A percentile compares a stretch with the other conserved stretches of the same genome.
phyloP scores from a whole-genome alignment of 176 grass and related monocot genomes.

The sorghum (Sorghum bicolor) region Sorghum_bicolor_NCBIv3 NC_012873.2:55428501-55429000 shows the following conservation, averaged over 20 bases:
- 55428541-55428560: slow-evolving; percentile 90
- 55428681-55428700: slow-evolving; percentile 96
- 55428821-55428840: neutral
- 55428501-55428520: slow-evolving; percentile 96
- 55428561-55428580: slow-evolving; percentile 89
- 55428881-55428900: neutral
- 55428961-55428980: neutral
- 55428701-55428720: slow-evolving; percentile 98
- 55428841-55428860: neutral
- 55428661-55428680: slow-evolving; percentile 99
- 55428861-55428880: neutral
- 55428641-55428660: slow-evolving; percentile 98
- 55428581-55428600: slow-evolving; percentile 96
- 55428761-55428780: neutral
- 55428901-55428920: neutral
- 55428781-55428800: neutral
- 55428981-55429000: neutral
- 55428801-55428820: neutral
- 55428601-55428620: slow-evolving; percentile 99
- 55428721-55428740: slow-evolving; percentile 31
- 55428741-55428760: slow-evolving; percentile 1
- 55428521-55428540: slow-evolving; percentile 99
- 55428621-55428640: slow-evolving; percentile 93
- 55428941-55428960: neutral
- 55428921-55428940: neutral